Evolutionary conservation across 805 yeast genomes (phyloP), one percentile per base, ranked within the genome.

Genomic region (Torulaspora delbrueckii): DNA sequence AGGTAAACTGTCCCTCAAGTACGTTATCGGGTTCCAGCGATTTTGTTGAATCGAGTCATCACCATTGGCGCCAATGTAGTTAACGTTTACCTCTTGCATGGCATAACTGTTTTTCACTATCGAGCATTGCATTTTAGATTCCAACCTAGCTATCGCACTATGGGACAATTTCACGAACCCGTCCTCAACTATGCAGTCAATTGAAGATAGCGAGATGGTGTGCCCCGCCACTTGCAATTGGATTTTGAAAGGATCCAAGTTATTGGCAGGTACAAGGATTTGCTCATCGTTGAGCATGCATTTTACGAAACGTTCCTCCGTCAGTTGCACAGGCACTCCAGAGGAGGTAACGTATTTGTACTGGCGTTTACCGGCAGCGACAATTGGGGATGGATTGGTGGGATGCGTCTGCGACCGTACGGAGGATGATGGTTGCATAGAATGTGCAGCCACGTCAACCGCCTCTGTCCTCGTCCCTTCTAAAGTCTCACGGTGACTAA

Each of bases 201-300:
- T 41, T 7, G 46, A 36, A 12, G 54, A 40, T 4, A 59, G 12
- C 7, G 52, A 30, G 25, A 59, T 30, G 8, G 33, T 25, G 7
- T 32, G 31, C 23, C 31, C 50, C 7, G 25, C 45, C n/a, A 54
- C 31, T 14, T 42, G 40, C 24, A 57, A 25, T 18, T 28, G 28
- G 16, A 39, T 26, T 5, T 25, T 23, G 10, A 30, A n/a, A 10
- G 52, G 52, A 23, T 59, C 56, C 27, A 58, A 49, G 24, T 47
- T 37, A 4, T 44, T 39, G 5, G 51, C 37, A 14, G 55, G 54
- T 23, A 68, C 52, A 14, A 54, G 58, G 0, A 52, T 53, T 18
- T 52, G 51, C 18, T 49, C 48, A 8, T 57, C 65, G 26, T 57
- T 47, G 4, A 63, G 41, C 5, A 54, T 32, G 33, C 62, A 56